phyloP scores from a whole-genome alignment of 2,329 filamentous ascomycete species.

The Colletotrichum sp. region DNA sequence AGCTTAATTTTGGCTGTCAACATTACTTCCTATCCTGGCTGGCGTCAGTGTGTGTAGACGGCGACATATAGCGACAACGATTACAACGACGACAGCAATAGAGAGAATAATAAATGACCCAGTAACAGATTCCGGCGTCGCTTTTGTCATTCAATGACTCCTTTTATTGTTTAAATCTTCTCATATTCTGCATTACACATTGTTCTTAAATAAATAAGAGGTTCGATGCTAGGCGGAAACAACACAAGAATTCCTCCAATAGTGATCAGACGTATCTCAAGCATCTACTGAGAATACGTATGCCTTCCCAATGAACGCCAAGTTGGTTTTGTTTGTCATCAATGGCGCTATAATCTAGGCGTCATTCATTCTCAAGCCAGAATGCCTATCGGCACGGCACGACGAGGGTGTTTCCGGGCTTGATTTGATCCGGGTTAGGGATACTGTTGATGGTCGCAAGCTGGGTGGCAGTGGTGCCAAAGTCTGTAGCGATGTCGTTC shows the following conservation, averaged over 20 bases:
- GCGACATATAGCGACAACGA: not conserved
- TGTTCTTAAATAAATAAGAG: not conserved
- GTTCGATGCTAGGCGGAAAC: not conserved
- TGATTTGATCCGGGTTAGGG: not conserved
- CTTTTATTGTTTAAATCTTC: not conserved
- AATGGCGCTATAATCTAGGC: not conserved
- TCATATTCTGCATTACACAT: not conserved
- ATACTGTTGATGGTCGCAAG: not conserved
- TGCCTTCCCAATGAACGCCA: not conserved
- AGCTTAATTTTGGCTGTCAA: no score
- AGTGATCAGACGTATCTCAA: not conserved
- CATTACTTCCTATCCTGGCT: no score
- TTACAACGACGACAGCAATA: not conserved
- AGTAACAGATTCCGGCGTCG: not conserved
- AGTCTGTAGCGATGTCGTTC: not conserved
- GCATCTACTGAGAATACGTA: accelerated
- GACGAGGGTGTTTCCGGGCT: not conserved
- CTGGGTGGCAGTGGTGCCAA: not conserved
- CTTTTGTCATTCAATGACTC: not conserved
- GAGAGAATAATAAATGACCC: not conserved
- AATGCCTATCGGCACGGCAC: not conserved
- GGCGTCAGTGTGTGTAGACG: no score
- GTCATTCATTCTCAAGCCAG: not conserved
- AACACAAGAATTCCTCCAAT: not conserved
- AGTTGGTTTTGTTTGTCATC: not conserved